Percentiles rank a stretch among this genome's conserved stretches.
Conservation (phyloP, 441 rosid species). For the Euphorbia corollata region DNA sequence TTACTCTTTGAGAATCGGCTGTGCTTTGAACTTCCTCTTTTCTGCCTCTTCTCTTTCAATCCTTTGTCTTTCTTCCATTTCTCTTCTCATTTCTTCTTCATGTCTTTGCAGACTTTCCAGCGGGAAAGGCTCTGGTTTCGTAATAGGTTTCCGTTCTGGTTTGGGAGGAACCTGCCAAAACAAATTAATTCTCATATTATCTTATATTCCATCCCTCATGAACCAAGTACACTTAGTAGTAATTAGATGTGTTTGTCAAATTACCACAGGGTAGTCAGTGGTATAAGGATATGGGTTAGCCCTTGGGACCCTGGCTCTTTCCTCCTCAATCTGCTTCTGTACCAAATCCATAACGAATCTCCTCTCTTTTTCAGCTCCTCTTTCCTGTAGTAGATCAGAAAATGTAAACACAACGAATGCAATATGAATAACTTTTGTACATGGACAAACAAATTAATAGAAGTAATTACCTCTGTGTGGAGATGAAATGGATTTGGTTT, state of each 20-base stretch:
- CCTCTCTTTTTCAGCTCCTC: constrained; percentile 85
- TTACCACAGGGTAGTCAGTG: constrained; percentile 94
- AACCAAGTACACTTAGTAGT: not conserved
- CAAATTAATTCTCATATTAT: not conserved
- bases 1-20: constrained; percentile 68
- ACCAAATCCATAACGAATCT: constrained; percentile 48
- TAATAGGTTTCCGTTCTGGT: constrained; percentile 78
- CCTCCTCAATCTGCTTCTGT: constrained; percentile 65
- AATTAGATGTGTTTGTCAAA: not conserved
- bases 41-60: constrained; percentile 69
- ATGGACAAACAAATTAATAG: not conserved
- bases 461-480: constrained; percentile 63
- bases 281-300: constrained; percentile 92
- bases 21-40: constrained; percentile 74
- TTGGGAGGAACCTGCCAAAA: constrained; percentile 58
- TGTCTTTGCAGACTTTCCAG: constrained; percentile 82
- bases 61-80: constrained; percentile 65
- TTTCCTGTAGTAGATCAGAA: constrained; percentile 46
- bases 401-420: constrained; percentile 6
- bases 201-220: not conserved
- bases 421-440: not conserved
- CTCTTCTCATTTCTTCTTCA: constrained; percentile 79
- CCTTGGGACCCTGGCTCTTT: constrained; percentile 64
- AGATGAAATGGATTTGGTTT: constrained; percentile 83
- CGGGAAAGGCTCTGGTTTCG: constrained; percentile 81